phyloP scores from a whole-genome alignment of 805 yeast genomes.

The Starmerella stellata region DNA sequence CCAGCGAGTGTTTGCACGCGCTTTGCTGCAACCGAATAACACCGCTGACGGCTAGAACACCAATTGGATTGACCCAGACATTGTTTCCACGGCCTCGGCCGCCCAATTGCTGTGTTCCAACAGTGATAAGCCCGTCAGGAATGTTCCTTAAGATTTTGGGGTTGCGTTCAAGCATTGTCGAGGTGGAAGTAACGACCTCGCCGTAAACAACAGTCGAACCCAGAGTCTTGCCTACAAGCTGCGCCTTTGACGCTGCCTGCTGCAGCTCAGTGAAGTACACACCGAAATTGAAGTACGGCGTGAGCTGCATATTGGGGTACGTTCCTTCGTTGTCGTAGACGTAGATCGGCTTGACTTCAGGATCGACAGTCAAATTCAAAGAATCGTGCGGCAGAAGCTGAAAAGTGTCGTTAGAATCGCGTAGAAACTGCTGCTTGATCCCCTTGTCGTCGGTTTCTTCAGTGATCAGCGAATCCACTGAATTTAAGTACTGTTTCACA shows the following conservation, averaged over 20 bases:
- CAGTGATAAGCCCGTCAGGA: constrained; percentile 50
- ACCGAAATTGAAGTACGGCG: constrained; percentile 57
- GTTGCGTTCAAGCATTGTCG: constrained; percentile 58
- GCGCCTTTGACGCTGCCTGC: constrained; percentile 17
- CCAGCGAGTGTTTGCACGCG: constrained; percentile 39
- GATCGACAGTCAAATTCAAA: background rate
- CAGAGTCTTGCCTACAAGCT: constrained; percentile 17
- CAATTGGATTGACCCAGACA: constrained; percentile 86
- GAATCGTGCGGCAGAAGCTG: constrained; percentile 19
- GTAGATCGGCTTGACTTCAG: constrained; percentile 31
- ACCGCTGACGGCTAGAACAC: constrained; percentile 69
- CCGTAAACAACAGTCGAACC: constrained; percentile 60
- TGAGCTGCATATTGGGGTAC: constrained; percentile 33
- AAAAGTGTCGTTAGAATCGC: constrained; percentile 40
- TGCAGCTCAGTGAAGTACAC: constrained; percentile 34
- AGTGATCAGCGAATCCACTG: constrained; percentile 23
- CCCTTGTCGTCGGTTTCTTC: constrained; percentile 18
- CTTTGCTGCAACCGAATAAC: constrained; percentile 40
- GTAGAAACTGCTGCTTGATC: constrained; percentile 21
- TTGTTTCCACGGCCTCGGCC: constrained; percentile 94
- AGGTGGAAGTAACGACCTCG: constrained; percentile 82
- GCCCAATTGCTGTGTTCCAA: constrained; percentile 69
- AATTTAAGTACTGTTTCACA: constrained; percentile 10
- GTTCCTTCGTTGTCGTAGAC: constrained; percentile 26
- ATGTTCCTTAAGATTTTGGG: constrained; percentile 35